Base-by-base conservation (phyloP, 495 filamentous ascomycete genomes). In the Hypoxylon fuscum region DNA sequence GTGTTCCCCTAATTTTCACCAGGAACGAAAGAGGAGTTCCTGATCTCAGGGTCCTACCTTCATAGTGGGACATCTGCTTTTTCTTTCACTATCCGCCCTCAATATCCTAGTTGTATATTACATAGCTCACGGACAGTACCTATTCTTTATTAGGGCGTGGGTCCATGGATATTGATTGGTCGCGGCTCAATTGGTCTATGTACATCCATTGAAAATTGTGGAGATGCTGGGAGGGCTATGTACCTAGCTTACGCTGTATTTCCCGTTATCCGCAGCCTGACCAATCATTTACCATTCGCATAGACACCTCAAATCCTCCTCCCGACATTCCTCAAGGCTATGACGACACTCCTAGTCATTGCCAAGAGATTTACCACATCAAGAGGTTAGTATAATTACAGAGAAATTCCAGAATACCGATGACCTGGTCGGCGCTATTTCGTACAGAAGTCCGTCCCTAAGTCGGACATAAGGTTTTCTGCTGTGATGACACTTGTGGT, bases 341-440 rank as follows among this genome's bases (percentile, higher is more conserved):
- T 66, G 63, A 66, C 63, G 63, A 66, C 53, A 66, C 46, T 57
- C n/a, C 63, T 53, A 14, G 57, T 54, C 58, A 49, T 54, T 47
- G 63, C 63, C 63, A 66, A 66, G 63, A 62, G 63, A 61, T 66
- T 47, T 50, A 14, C 63, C 47, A 41, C 58, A n/a, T 52, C 38
- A 50, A 49, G 42, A 49, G 18, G 48, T 54, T 54, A 51, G 40
- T 62, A n/a, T n/a, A n/a, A n/a, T n/a, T n/a, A n/a, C n/a, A n/a
- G n/a, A n/a, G n/a, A n/a, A n/a, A n/a, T n/a, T n/a, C n/a, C n/a
- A n/a, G n/a, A n/a, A 44, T 55, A 53, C 56, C 53, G 15, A 15
- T 47, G 53, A 50, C 34, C 31, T 32, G 12, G 31, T 9, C 31
- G 7, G 12, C 56, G n/a, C n/a, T 51, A 60, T 60, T 66, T 61